Evolutionary conservation across 192 early-diverging fungal genomes (phyloP).

Genomic region (Entomortierella beljakovae): DNA sequence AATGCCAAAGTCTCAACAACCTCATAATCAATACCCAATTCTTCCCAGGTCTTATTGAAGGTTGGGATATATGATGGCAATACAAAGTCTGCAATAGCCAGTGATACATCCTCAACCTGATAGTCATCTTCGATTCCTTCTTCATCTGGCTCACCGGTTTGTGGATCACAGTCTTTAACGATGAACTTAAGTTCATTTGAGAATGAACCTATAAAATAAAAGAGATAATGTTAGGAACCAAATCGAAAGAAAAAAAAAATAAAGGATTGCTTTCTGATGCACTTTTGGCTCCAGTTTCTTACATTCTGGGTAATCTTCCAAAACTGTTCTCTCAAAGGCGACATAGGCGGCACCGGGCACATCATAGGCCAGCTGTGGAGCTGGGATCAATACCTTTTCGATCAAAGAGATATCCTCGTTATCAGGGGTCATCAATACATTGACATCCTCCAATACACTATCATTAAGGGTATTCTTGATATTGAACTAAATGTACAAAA

Average conservation of each 20-base stretch:
- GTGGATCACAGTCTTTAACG: constrained; percentile 96
- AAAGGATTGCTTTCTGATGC: not conserved
- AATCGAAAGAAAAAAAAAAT: not conserved
- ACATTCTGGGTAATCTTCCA: constrained; percentile 70
- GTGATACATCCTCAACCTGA: constrained; percentile 88
- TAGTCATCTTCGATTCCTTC: constrained; percentile 98
- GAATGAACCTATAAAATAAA: constrained; percentile 71
- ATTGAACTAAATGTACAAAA: constrained; percentile 72
- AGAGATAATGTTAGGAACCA: constrained; percentile 13
- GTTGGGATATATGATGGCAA: constrained; percentile 86
- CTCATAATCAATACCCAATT: constrained; percentile 76
- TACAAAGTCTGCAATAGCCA: constrained; percentile 90
- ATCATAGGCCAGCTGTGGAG: constrained; percentile 80
- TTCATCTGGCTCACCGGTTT: constrained; percentile 90
- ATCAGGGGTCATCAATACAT: constrained; percentile 82
- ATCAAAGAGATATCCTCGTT: constrained; percentile 67
- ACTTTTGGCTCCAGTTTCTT: constrained; percentile 11
- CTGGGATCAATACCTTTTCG: constrained; percentile 80
- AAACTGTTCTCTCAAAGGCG: constrained; percentile 79
- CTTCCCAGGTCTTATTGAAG: constrained; percentile 85
- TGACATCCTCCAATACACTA: constrained; percentile 90
- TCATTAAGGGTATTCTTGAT: constrained; percentile 96
- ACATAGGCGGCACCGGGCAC: constrained; percentile 86
- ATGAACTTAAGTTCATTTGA: constrained; percentile 89
- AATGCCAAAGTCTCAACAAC: constrained; percentile 90